Evolutionary conservation across 257 asterid species (phyloP).

Genomic region (Nicotiana tabacum): DNA sequence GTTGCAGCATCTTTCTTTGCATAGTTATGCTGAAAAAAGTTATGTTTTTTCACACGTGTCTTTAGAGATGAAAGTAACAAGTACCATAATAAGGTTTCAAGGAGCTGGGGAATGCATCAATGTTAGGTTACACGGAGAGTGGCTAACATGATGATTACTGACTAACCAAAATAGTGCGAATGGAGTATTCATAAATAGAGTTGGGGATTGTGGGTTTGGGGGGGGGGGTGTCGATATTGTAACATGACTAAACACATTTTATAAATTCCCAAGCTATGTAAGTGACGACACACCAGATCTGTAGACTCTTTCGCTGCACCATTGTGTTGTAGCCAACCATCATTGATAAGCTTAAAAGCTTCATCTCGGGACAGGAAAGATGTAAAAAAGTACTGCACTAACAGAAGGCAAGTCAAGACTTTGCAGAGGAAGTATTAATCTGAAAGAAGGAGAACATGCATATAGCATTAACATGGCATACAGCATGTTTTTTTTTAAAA

Average conservation of each 20-base stretch:
- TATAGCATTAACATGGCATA: background rate
- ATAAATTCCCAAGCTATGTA: background rate
- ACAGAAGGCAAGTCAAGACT: constrained; percentile 14
- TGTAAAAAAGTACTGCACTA: constrained; percentile 85
- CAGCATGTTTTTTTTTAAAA: too few relatives aligned
- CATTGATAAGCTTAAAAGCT: constrained; percentile 87
- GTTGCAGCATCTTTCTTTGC: background rate
- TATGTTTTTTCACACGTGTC: background rate
- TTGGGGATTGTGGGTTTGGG: too few relatives aligned
- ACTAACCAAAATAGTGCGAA: background rate
- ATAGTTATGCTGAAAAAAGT: background rate
- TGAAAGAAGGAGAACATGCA: background rate
- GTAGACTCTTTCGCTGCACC: constrained; percentile 37
- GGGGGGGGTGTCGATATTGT: background rate
- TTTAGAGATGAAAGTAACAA: background rate
- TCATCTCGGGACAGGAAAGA: constrained; percentile 97
- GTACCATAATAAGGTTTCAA: background rate
- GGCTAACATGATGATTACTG: background rate
- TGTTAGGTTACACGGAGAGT: background rate
- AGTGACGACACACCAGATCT: constrained; percentile 55
- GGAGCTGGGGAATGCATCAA: background rate
- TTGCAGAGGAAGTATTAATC: background rate
- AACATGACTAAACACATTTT: background rate
- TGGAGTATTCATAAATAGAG: background rate
- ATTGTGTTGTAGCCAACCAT: constrained; percentile 69